Percentiles rank a stretch among this genome's conserved stretches.
Conservation (phyloP, 1,139 yeast species). For the Kodamaea arcana region DNA sequence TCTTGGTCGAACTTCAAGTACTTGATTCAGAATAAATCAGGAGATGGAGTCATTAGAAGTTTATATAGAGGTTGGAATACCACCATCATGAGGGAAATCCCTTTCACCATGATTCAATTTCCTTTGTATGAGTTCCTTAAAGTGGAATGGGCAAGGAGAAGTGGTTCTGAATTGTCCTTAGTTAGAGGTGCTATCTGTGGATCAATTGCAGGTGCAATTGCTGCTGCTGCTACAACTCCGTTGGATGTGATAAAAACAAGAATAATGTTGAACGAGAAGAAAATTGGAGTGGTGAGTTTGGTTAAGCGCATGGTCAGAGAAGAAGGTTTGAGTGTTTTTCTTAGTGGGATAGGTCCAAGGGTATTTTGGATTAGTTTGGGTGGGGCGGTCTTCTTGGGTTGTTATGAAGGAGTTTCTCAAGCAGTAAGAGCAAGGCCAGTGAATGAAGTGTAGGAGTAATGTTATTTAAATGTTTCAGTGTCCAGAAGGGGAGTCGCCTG, state of each 20-base stretch:
- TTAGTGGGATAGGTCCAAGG: conserved; percentile 87
- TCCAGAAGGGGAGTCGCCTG: too few relatives aligned
- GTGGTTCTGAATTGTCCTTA: conserved; percentile 45
- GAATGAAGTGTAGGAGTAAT: too few relatives aligned
- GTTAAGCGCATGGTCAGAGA: conserved; percentile 48
- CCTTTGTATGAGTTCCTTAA: conserved; percentile 88
- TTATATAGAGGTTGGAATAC: conserved; percentile 91
- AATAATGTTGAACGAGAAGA: conserved; percentile 66
- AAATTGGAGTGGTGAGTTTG: conserved; percentile 44
- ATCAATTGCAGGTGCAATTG: conserved; percentile 88
- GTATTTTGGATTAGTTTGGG: conserved; percentile 98
- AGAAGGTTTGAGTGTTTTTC: conserved; percentile 68
- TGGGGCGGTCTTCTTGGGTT: conserved; percentile 94
- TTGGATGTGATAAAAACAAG: conserved; percentile 89
- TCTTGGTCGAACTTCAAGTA: conserved; percentile 62
- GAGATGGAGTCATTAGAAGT: conserved; percentile 76
- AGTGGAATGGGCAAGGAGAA: conserved; percentile 40
- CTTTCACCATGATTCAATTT: conserved; percentile 91
- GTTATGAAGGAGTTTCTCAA: conserved; percentile 75
- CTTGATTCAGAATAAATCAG: conserved; percentile 52
- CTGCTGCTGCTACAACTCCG: conserved; percentile 94
- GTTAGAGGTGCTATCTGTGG: conserved; percentile 92
- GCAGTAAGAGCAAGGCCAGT: too few relatives aligned
- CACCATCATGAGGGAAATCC: conserved; percentile 90
- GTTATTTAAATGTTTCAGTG: too few relatives aligned